Evolutionary conservation across 345 rosid genomes (phyloP), one percentile per base, ranked within the genome.

Genomic region (Erodium maritimum): DNA sequence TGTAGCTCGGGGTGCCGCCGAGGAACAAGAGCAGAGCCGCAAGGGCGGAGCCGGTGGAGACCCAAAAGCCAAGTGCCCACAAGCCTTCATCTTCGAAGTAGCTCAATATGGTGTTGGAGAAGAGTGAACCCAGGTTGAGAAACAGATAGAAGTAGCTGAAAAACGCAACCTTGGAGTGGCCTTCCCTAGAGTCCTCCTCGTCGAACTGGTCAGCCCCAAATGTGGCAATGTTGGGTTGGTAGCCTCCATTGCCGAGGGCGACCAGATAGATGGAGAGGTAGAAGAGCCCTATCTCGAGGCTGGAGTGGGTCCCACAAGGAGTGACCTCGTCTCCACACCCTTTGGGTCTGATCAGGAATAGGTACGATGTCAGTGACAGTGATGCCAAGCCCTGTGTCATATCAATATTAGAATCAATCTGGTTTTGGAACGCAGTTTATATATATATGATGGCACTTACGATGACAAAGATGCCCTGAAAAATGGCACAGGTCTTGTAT

Each of bases 21-120:
- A 94, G 80, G 75, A 94, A 94, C 68, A 94, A 65, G 59, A 82
- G 71, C 65, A 94, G 69, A 10, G 83, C 99, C 0, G 79, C 82
- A 10, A 87, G 50, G 19, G 97, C 97, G 46, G 97, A 94, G 62
- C 81, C 96, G 6, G 99, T 63, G 5, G 99, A 94, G 0, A 51
- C 85, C 99, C 97, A 94, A 61, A 94, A 94, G 14, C 99, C 99
- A 2, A 94, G 78, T 0, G 86, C 89, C 99, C 99, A 94, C 83
- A 77, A 64, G 5, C 99, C 99, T 54, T 82, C 86, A 46, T 94
- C 97, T 73, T 94, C 97, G 17, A 87, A 82, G 70, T 94, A 94
- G 5, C 96, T 84, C 56, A 94, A 65, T 52, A 94, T 73, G 5
- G 99, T 94, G 76, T 94, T 94, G 18, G 99, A 94, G 73, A 94